Conservation (phyloP, 768 basidiomycete species). For the Boletus reticuloceps region DNA sequence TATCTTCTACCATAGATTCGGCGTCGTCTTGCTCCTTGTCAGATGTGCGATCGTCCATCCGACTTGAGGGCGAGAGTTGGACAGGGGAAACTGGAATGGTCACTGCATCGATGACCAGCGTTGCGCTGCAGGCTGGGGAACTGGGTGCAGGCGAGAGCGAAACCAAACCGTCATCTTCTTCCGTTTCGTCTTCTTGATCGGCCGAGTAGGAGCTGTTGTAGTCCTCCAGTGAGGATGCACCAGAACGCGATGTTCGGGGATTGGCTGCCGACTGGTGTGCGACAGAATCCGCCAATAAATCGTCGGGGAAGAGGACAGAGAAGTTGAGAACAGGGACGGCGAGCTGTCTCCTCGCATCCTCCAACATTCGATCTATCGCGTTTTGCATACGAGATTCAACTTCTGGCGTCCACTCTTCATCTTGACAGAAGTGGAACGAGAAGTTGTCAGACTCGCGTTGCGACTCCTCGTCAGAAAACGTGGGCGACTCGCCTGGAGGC, state of each 20-base stretch:
- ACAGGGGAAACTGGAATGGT: background rate
- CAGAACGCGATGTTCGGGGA: background rate
- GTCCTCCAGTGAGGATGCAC: background rate
- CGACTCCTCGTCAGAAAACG: too few relatives aligned
- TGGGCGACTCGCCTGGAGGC: too few relatives aligned
- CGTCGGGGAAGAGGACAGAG: too few relatives aligned
- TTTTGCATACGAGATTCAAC: background rate
- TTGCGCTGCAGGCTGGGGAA: background rate
- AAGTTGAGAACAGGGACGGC: too few relatives aligned
- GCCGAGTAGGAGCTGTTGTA: conserved; percentile 2
- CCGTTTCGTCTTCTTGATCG: conserved; percentile 3
- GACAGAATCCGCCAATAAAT: too few relatives aligned
- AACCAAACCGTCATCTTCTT: background rate
- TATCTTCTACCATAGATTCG: background rate
- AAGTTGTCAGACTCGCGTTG: conserved; percentile 3
- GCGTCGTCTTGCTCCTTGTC: background rate
- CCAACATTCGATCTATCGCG: too few relatives aligned
- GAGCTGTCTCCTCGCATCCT: too few relatives aligned
- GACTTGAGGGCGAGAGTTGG: background rate
- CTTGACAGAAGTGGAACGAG: conserved; percentile 7
- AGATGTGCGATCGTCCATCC: background rate
- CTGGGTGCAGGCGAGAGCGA: background rate
- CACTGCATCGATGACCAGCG: background rate
- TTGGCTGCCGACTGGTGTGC: background rate
- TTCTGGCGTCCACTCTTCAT: conserved; percentile 16